phyloP scores from a whole-genome alignment of 2,329 filamentous ascomycete species.

The Zymoseptoria passerinii region DNA sequence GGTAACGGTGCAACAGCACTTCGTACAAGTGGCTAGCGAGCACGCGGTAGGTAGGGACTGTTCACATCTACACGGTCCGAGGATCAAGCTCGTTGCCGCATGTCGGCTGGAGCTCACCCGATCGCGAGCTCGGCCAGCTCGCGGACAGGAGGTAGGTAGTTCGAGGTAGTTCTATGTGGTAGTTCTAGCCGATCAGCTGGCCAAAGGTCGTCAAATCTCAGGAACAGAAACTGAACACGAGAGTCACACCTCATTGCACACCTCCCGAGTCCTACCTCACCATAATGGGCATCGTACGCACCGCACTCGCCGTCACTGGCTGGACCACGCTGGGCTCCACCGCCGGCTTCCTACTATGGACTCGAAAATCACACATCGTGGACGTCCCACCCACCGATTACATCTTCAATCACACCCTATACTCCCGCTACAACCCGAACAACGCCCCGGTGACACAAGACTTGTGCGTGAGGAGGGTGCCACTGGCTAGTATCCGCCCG shows the following conservation, averaged over 20 bases:
- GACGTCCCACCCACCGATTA: constrained; percentile 54
- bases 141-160: no score
- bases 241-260: not conserved
- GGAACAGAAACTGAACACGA: not conserved
- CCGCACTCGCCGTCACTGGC: constrained; percentile 25
- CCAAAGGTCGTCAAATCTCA: no score
- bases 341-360: constrained; percentile 46
- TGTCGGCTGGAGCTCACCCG: not conserved
- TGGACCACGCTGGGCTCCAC: constrained; percentile 37
- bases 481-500: constrained; percentile 55
- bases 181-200: not conserved
- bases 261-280: not conserved
- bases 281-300: constrained; percentile 28
- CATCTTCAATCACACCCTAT: constrained; percentile 51
- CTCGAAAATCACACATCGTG: constrained; percentile 48
- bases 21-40: not conserved
- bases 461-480: constrained; percentile 54
- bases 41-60: not conserved
- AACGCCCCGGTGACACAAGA: constrained; percentile 57
- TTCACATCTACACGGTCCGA: not conserved
- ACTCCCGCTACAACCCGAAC: constrained; percentile 53
- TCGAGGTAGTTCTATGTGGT: no score
- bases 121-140: not conserved
- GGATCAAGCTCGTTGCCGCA: not conserved
- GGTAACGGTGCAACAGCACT: not conserved